Conservation (phyloP, 2,329 filamentous ascomycete species). For the Nemania serpens region DNA sequence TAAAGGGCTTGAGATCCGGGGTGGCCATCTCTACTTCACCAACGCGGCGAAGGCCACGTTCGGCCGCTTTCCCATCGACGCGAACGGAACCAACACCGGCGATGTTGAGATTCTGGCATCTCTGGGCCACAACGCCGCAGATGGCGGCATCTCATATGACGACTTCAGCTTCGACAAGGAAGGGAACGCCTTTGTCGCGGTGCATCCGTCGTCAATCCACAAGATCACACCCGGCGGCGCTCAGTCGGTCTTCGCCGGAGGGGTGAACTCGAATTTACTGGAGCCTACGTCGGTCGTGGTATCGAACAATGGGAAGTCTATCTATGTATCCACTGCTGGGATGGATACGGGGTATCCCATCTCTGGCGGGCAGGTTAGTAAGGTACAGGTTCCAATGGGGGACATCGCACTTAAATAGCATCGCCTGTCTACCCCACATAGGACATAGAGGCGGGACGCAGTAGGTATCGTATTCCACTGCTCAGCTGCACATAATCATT, state of each 20-base stretch:
- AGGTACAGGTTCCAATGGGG: too few species aligned
- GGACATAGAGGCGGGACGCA: too few species aligned
- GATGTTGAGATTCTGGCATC: constrained; percentile 27
- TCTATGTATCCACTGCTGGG: constrained; percentile 31
- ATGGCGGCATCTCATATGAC: constrained; percentile 16
- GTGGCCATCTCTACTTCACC: constrained; percentile 32
- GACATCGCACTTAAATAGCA: too few species aligned
- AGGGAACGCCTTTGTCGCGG: constrained; percentile 29
- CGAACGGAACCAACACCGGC: constrained; percentile 21
- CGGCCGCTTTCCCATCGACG: constrained; percentile 24
- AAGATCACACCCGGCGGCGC: constrained; percentile 28
- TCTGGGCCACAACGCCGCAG: background rate
- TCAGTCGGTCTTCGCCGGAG: constrained; percentile 25
- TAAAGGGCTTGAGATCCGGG: constrained; percentile 27
- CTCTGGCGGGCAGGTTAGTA: constrained; percentile 25
- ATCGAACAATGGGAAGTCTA: constrained; percentile 23
- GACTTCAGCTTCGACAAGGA: constrained; percentile 30
- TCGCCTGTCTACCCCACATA: too few species aligned
- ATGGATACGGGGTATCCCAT: constrained; percentile 14
- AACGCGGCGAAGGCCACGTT: constrained; percentile 29
- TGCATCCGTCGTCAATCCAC: constrained; percentile 27
- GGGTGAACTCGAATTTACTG: constrained; percentile 12
- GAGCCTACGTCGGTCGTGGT: constrained; percentile 29
- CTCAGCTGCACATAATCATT: too few species aligned
- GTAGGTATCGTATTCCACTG: too few species aligned